Conservation (phyloP, 257 asterid genomes). For the Parsonsia alboflavescens region DNA sequence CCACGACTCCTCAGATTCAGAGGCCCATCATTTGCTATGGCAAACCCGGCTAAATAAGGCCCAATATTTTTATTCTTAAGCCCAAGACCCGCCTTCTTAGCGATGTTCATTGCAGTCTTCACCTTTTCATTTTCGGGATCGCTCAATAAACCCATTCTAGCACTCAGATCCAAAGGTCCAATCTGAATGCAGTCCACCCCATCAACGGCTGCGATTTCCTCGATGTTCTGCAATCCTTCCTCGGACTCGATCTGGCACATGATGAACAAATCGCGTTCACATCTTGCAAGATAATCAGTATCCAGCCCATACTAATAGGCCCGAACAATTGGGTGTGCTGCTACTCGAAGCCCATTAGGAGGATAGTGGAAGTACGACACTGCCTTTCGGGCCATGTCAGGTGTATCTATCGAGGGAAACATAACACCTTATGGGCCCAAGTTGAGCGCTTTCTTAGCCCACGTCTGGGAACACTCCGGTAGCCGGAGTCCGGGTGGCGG, state of each 20-base stretch:
- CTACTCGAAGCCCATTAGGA: constrained; percentile 12
- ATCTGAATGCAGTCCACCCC: constrained; percentile 21
- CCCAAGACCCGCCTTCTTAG: constrained; percentile 11
- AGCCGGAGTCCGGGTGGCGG: constrained; percentile 16
- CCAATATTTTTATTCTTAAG: not conserved
- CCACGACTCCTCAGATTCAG: constrained; percentile 14
- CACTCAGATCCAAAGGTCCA: constrained; percentile 23
- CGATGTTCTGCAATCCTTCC: constrained; percentile 8
- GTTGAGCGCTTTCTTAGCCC: constrained; percentile 22
- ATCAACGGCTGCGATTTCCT: constrained; percentile 14
- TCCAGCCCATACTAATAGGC: constrained; percentile 17
- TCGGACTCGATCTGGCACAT: constrained; percentile 24
- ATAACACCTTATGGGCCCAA: constrained; percentile 19
- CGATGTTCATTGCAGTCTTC: constrained; percentile 10
- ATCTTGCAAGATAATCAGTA: constrained; percentile 4
- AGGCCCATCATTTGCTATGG: constrained; percentile 20
- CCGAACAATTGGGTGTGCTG: constrained; percentile 17
- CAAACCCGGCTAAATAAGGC: constrained; percentile 20
- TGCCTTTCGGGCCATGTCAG: constrained; percentile 1
- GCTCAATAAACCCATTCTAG: constrained; percentile 10
- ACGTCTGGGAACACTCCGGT: constrained; percentile 10
- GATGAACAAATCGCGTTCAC: constrained; percentile 15
- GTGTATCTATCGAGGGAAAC: constrained; percentile 17
- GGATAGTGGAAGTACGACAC: constrained; percentile 13
- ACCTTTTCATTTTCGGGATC: constrained; percentile 17